Evolutionary conservation across 2,329 filamentous ascomycete genomes (phyloP), one percentile per base, ranked within the genome.

Genomic region (Pyrenophora seminiperda): DNA sequence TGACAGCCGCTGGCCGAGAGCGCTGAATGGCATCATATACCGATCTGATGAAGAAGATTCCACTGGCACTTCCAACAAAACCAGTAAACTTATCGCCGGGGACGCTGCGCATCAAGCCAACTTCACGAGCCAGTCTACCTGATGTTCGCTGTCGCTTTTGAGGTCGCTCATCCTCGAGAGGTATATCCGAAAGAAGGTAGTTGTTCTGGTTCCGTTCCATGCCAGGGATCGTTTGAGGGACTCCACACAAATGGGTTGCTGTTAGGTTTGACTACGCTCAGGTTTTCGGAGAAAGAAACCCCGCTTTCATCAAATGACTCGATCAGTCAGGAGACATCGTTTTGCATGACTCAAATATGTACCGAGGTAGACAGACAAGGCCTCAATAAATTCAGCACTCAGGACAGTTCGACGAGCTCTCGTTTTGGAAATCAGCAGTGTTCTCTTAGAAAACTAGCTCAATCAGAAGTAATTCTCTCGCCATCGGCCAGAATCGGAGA

Each of bases 1-100:
- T 13, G 20, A 41, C 34, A 6, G 41, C 7, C 5, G 36, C 31
- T 45, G 53, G 48, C 47, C 70, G 52, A 43, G 66, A 61, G 29
- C 67, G 56, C 42, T 68, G 66, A 22, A 84, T 73, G 1, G 79
- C 75, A 24, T 77, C 68, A 33, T 82, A 82, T 1, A 84, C 82
- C 15, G 78, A 77, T 5, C 80, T 76, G 27, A 84, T 80, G 58
- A 84, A 84, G 58, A 83, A 77, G n/a, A 84, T 83, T 1, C 82
- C 82, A 51, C 81, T 83, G 13, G 79, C 79, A 41, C 81, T 83
- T 3, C 82, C 82, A 4, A 84, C 76, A 47, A 84, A 84, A 0
- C 78, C 80, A 11, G 80, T 77, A 3, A 76, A 76, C 17, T 75
- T 77, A 22, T 76, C 72, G 20, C 75, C 74, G 13, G 73, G 74